Evolutionary conservation across 345 rosid genomes (phyloP).

Genomic region (Ailanthus altissimus): DNA sequence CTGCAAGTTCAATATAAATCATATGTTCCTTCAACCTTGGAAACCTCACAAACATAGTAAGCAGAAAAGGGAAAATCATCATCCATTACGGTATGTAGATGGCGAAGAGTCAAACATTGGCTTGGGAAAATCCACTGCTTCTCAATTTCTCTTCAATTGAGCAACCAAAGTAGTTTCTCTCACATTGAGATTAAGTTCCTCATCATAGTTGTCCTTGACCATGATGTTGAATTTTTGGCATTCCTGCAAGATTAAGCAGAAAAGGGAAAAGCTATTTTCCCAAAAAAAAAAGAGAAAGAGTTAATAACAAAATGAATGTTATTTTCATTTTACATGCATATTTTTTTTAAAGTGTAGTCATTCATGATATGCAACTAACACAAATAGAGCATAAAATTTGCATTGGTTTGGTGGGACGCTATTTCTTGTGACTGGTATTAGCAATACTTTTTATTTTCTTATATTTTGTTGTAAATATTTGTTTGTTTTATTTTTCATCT

Average conservation of each 20-base stretch:
- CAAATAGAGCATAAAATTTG: no score
- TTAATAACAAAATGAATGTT: no score
- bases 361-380: no score
- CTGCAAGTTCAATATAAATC: background rate
- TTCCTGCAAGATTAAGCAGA: background rate
- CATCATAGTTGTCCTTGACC: background rate
- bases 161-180: background rate
- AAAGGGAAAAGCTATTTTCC: no score
- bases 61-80: background rate
- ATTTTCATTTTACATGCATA: no score
- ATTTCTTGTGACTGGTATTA: no score
- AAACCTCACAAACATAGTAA: conserved; percentile 1
- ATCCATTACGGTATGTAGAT: background rate
- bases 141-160: background rate
- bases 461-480: no score
- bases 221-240: background rate
- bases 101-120: background rate
- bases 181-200: background rate
- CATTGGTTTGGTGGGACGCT: no score
- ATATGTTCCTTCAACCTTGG: background rate
- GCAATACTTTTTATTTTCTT: no score
- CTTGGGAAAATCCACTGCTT: background rate
- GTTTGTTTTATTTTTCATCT: no score
- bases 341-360: no score
- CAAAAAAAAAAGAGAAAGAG: no score